Percentiles rank a stretch among this genome's conserved stretches.
These are phyloP conservation scores for Eucalyptus shirleyi DNA, from an alignment of 345 rosid species.

Conservation along the genomic window DNA sequence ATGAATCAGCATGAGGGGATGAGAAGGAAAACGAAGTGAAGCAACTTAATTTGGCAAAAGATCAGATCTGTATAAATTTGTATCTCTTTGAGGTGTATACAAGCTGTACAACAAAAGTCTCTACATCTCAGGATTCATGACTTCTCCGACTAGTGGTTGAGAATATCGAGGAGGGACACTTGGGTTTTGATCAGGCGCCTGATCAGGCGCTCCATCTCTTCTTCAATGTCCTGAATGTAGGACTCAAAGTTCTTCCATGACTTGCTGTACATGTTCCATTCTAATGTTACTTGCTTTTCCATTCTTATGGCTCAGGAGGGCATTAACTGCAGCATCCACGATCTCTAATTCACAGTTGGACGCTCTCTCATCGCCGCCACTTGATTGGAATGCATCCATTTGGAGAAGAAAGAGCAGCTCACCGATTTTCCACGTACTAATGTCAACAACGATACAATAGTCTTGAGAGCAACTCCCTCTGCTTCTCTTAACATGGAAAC, in stretches of 20 bases:
- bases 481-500: neutral
- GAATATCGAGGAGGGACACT: slow-evolving; percentile 27
- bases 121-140: neutral
- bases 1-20: neutral
- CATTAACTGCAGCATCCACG: slow-evolving; percentile 5
- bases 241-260: slow-evolving; percentile 16
- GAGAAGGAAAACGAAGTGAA: neutral
- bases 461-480: neutral
- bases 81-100: neutral
- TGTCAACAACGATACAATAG: neutral
- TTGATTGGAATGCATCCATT: neutral
- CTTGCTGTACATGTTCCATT: neutral
- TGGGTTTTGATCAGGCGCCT: slow-evolving; percentile 32
- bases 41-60: neutral
- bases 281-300: neutral
- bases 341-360: neutral
- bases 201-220: slow-evolving; percentile 15
- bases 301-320: neutral
- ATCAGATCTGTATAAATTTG: neutral
- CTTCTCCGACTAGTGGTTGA: neutral
- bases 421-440: neutral
- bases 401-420: neutral
- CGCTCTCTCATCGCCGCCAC: neutral
- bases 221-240: slow-evolving; percentile 32
- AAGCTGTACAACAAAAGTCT: neutral